These are phyloP conservation scores for Aspergillus quadrilineatus DNA, from an alignment of 2,329 filamentous ascomycete genomes.

Conservation along the genomic window DNA sequence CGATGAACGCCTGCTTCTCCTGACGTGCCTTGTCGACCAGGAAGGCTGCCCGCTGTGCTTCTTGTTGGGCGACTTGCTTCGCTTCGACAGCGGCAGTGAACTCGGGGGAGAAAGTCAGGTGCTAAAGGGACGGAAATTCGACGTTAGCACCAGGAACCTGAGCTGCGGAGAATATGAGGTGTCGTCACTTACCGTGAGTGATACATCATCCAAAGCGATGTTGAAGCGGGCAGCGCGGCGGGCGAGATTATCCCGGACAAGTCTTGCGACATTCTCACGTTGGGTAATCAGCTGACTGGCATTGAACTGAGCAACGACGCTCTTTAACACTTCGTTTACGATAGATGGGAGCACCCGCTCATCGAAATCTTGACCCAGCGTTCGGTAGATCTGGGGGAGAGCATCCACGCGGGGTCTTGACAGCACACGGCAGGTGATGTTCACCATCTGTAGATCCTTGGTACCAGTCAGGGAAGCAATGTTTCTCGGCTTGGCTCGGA, in stretches of 20 bases:
- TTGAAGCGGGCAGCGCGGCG: constrained; percentile 93
- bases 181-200: constrained; percentile 69
- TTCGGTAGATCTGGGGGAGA: constrained; percentile 95
- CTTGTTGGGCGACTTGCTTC: constrained; percentile 75
- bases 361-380: constrained; percentile 91
- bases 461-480: constrained; percentile 96
- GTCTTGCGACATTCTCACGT: constrained; percentile 88
- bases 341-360: constrained; percentile 96
- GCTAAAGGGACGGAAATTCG: constrained; percentile 39
- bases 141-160: constrained; percentile 3
- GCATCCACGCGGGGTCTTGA: constrained; percentile 84
- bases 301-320: constrained; percentile 98
- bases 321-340: constrained; percentile 98
- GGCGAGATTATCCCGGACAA: constrained; percentile 91
- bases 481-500: constrained; percentile 94
- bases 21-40: constrained; percentile 98
- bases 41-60: constrained; percentile 95
- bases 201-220: constrained; percentile 95
- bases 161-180: neutral
- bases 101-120: constrained; percentile 68
- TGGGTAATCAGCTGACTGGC: constrained; percentile 97
- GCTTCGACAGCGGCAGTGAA: constrained; percentile 69
- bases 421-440: constrained; percentile 99
- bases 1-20: constrained; percentile 98
- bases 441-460: constrained; percentile 99